Evolutionary conservation across 1,139 yeast species (phyloP), one percentile per base, ranked within the genome.

Genomic region (Debaryomyces nepalensis): DNA sequence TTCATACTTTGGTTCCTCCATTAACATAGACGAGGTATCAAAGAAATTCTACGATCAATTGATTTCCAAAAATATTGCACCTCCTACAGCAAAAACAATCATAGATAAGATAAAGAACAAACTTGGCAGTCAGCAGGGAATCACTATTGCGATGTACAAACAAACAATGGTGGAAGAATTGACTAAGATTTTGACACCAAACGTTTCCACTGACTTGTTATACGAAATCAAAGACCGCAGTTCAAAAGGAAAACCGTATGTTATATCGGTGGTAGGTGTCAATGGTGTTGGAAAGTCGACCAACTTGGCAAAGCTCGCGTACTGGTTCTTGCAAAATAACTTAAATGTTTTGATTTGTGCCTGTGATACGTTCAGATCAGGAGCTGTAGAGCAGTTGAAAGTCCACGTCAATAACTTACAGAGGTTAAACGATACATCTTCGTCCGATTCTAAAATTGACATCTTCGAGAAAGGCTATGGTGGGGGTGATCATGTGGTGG

Each of bases 261-360:
- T 93, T 11, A 89, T 93, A 45, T 90, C 98, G 0, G 95, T 93
- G 14, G 99, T 93, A 23, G 99, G 99, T 24, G 99, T 93, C 19
- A 93, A 93, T 61, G 99, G 99, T 34, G 99, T 93, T 26, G 99
- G 99, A 20, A 93, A 95, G 63, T 91, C 97, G 0, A 95, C 99
- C 3, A 95, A 90, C 57, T 72, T 93, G 47, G 95, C 98, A 29
- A 93, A 91, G 64, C 70, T 93, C 43, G 99, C 97, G 1, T 95
- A 88, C 60, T 93, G 99, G 99, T 74, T 93, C 41, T 67, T 93
- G 44, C 97, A 91, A 60, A 93, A 93, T 63, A 83, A 91, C 59
- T 77, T 88, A 60, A 83, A 81, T 53, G 96, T 93, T 1, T 74
- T 93, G 43, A 87, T 93, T 53, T 96, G 96, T 33, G 99, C 99